Base-by-base conservation (phyloP, 2,329 filamentous ascomycete genomes). In the Ceratocystis destructans region DNA sequence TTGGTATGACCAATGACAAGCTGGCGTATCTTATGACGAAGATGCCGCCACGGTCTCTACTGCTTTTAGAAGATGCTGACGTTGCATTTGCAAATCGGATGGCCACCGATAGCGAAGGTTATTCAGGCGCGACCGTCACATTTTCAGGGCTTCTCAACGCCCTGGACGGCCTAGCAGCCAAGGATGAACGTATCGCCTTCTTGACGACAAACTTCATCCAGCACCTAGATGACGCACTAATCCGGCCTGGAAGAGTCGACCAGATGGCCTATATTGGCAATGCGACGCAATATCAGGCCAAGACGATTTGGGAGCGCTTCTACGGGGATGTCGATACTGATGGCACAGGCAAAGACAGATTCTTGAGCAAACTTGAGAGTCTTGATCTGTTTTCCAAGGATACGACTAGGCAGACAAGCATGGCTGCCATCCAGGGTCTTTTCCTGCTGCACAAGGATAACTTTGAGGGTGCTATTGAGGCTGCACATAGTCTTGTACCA, bases 381-480 rank as follows among this genome's bases (percentile, higher is more conserved):
- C 78, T 94, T 17, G 87, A 87, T 0, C 75, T 96, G 31, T 83
- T 95, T 64, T 82, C 84, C 20, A 79, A 82, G 2, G 67, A 64
- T 31, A 79, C 77, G 3, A 75, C 77, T 50, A 78, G 79, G 61
- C 78, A 78, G 67, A 89, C 90, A 17, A 97, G 92, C 74, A 92
- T 93, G 3, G 94, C 94, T 33, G 90, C 91, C 25, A 85, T 99
- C 37, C 94, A 99, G 76, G 94, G 94, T 0, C 76, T 99, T 57
- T 99, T 99, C 75, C 75, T 97, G 74, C 96, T 95, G 75, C 95
- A 97, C 77, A 99, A 99, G 77, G 88, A 87, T 69, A 83, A 96
- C 71, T 88, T 92, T 79, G 82, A 91, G 70, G 91, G 93, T 1
- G 93, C 93, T 15, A 92, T 97, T 70, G 77, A 79, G 17, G 91